phyloP scores from a whole-genome alignment of 2,329 filamentous ascomycete genomes.

The Colletotrichum sp. region DNA sequence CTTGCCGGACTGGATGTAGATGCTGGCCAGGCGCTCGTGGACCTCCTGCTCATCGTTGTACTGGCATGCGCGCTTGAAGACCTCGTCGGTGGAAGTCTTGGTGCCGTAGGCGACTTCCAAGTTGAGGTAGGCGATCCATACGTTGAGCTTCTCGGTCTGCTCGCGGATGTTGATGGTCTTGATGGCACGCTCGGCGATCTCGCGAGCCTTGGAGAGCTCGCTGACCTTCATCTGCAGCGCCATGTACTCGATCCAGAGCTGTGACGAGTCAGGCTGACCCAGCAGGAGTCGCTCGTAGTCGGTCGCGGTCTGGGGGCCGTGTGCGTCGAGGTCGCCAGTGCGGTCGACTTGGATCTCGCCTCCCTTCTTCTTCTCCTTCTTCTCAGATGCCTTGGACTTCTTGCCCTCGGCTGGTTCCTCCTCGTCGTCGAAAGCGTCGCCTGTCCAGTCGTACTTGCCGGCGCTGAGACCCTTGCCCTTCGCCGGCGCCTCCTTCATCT shows the following conservation, averaged over 20 bases:
- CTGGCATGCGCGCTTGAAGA: conserved; percentile 91
- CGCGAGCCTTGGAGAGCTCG: conserved; percentile 85
- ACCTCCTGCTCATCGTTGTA: conserved; percentile 93
- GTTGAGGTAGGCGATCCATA: conserved; percentile 95
- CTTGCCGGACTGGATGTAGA: conserved; percentile 93
- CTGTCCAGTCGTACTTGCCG: conserved; percentile 88
- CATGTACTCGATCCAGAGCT: conserved; percentile 97
- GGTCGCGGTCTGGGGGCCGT: conserved; percentile 86
- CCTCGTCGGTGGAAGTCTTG: conserved; percentile 80
- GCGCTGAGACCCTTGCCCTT: conserved; percentile 45
- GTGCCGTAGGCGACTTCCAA: conserved; percentile 90
- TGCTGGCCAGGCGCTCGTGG: conserved; percentile 87
- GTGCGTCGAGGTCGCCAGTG: conserved; percentile 88
- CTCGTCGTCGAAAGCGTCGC: conserved; percentile 68
- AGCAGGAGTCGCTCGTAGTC: conserved; percentile 95
- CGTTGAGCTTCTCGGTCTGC: conserved; percentile 90
- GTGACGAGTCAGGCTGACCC: conserved; percentile 90
- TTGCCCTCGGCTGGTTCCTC: conserved; percentile 46
- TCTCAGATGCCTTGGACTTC: conserved; percentile 29
- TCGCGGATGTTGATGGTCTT: conserved; percentile 91
- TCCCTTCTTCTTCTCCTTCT: conserved; percentile 70
- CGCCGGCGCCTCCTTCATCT: conserved; percentile 39
- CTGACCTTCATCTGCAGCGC: conserved; percentile 95
- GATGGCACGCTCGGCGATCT: conserved; percentile 88
- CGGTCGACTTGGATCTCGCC: conserved; percentile 82